Evolutionary conservation across 495 filamentous ascomycete genomes (phyloP).

Genomic region (Aspergillus campestris): DNA sequence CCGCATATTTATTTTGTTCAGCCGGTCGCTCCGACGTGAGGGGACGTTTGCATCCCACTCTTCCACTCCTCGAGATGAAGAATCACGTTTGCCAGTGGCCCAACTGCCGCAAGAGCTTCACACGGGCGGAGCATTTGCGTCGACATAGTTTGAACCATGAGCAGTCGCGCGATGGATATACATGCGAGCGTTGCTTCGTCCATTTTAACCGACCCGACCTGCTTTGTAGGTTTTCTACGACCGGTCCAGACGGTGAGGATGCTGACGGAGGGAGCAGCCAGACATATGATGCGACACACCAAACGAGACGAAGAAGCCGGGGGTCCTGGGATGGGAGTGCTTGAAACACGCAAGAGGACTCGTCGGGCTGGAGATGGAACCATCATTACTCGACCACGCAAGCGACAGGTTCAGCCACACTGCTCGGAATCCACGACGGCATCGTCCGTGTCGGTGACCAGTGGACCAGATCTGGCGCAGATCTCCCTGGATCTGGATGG

Average conservation of each 20-base stretch:
- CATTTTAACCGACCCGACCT: constrained; percentile 51
- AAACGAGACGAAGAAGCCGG: constrained; percentile 55
- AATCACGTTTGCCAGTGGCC: constrained; percentile 36
- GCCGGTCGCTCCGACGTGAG: background rate
- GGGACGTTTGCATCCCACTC: background rate
- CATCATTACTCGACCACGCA: constrained; percentile 37
- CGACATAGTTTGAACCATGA: constrained; percentile 50
- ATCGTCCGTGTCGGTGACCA: constrained; percentile 12
- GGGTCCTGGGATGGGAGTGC: constrained; percentile 45
- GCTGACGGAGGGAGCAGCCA: constrained; percentile 28
- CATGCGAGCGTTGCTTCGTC: constrained; percentile 47
- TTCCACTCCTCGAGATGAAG: constrained; percentile 17
- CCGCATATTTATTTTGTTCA: background rate
- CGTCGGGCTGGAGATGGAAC: constrained; percentile 48
- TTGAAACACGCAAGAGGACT: constrained; percentile 54
- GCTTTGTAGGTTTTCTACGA: constrained; percentile 30
- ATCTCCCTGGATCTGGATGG: constrained; percentile 1
- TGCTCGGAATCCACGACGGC: constrained; percentile 3
- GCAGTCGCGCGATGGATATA: constrained; percentile 38
- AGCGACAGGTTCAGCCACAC: constrained; percentile 14
- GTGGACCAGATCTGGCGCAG: constrained; percentile 2
- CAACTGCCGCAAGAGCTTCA: constrained; percentile 47
- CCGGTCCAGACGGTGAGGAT: background rate
- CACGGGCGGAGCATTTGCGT: constrained; percentile 50
- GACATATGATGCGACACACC: constrained; percentile 51